Conservation (phyloP, 2,329 filamentous ascomycete genomes). For the Bipolaris gigantea region DNA sequence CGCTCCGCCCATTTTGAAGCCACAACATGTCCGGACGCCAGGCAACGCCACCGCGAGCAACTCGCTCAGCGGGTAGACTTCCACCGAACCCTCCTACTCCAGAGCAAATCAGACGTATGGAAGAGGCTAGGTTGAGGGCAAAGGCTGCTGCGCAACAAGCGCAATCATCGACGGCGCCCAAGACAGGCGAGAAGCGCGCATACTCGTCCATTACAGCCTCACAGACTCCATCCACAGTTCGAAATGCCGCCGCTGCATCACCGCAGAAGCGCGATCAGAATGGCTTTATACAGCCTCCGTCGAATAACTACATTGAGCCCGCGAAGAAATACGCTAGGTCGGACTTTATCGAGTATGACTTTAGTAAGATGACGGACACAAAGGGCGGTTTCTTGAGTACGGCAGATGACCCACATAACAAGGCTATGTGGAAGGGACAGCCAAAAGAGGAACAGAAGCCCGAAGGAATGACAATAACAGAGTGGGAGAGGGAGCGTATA, state of each 20-base stretch:
- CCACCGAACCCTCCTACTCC: constrained; percentile 58
- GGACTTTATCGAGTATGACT: constrained; percentile 91
- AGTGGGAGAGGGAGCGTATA: constrained; percentile 86
- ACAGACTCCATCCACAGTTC: constrained; percentile 59
- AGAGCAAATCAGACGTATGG: constrained; percentile 65
- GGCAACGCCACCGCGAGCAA: constrained; percentile 53
- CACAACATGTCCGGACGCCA: constrained; percentile 46
- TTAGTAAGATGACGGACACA: constrained; percentile 96
- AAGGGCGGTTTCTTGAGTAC: constrained; percentile 92
- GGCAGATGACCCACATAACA: constrained; percentile 89
- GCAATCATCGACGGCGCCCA: constrained; percentile 33
- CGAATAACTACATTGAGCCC: constrained; percentile 64
- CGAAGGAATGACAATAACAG: constrained; percentile 81
- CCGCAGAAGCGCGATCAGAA: constrained; percentile 41
- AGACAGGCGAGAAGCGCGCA: constrained; percentile 69
- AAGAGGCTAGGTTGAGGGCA: constrained; percentile 83
- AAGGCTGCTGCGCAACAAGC: constrained; percentile 71
- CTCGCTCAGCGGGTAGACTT: constrained; percentile 44
- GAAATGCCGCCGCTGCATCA: constrained; percentile 63
- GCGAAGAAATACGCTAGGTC: constrained; percentile 82
- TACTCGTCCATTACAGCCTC: constrained; percentile 64
- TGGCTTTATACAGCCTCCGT: constrained; percentile 39
- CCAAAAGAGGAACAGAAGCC: constrained; percentile 67
- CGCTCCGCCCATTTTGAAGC: background rate
- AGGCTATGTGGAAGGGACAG: constrained; percentile 58